Evolutionary conservation across 768 basidiomycete genomes (phyloP).

Genomic region (Trametes punicea): DNA sequence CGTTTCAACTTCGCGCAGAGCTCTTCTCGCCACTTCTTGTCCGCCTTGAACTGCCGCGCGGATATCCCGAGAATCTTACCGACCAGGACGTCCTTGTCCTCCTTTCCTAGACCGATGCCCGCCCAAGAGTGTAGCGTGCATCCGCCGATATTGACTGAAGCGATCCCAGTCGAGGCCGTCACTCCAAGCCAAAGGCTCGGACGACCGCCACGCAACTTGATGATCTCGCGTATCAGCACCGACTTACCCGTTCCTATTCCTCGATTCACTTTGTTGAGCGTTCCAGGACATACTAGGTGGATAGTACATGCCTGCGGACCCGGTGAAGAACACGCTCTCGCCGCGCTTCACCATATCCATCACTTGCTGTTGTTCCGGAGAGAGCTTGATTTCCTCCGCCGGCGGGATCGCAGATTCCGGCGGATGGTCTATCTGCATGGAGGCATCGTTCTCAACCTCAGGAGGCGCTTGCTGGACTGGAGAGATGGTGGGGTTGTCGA

Average conservation of each 20-base stretch:
- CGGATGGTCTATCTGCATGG: not conserved
- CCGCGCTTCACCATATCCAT: conserved; percentile 53
- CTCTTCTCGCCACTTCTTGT: conserved; percentile 1
- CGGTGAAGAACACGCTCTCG: conserved; percentile 80
- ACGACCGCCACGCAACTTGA: conserved; percentile 41
- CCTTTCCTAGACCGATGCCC: conserved; percentile 73
- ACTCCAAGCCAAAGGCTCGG: conserved; percentile 50
- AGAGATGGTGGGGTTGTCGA: not conserved
- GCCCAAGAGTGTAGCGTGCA: conserved; percentile 76
- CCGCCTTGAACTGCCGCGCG: conserved; percentile 13
- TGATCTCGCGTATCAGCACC: conserved; percentile 74
- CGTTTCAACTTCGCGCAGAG: not conserved
- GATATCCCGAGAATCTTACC: conserved; percentile 49
- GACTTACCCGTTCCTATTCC: conserved; percentile 76
- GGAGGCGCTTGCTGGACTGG: not conserved
- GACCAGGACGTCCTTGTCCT: conserved; percentile 47
- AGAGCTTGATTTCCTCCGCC: conserved; percentile 36
- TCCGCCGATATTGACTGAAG: conserved; percentile 81
- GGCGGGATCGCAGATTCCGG: not conserved
- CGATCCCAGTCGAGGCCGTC: conserved; percentile 79
- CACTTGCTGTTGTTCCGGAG: conserved; percentile 50
- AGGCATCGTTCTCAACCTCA: not conserved
- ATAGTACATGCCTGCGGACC: conserved; percentile 58
- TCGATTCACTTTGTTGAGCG: too few relatives aligned
- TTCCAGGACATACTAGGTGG: not conserved